A percentile compares a stretch with the other conserved stretches of the same genome.
Conservation (phyloP, 805 yeast species). For the Spathaspora girioi region DNA sequence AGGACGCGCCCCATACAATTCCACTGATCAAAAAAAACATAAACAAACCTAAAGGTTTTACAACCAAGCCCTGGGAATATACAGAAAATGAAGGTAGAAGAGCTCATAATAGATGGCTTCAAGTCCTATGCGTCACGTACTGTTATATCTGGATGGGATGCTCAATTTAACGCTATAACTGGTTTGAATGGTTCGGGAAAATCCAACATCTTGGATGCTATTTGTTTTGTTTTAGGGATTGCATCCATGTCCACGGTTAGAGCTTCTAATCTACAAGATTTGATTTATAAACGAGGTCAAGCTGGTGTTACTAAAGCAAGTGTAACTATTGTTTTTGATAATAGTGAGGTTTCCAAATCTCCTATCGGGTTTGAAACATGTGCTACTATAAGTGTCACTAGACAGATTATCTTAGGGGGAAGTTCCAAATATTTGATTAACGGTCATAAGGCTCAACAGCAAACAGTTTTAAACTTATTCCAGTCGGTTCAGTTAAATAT, state of each 20-base stretch:
- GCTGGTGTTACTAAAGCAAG: constrained; percentile 97
- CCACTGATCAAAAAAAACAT: no score
- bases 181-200: constrained; percentile 98
- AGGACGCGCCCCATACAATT: not conserved
- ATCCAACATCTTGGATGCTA: constrained; percentile 93
- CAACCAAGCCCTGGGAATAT: not conserved
- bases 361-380: constrained; percentile 86
- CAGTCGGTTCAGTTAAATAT: constrained; percentile 94
- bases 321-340: constrained; percentile 94
- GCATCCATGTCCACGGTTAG: constrained; percentile 93
- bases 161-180: constrained; percentile 94
- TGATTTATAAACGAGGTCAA: constrained; percentile 95
- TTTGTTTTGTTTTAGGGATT: constrained; percentile 96
- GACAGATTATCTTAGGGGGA: constrained; percentile 90
- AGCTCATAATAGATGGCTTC: constrained; percentile 94
- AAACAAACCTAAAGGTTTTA: not conserved
- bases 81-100: constrained; percentile 79
- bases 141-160: constrained; percentile 92
- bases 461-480: constrained; percentile 81
- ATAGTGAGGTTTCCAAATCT: constrained; percentile 65
- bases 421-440: constrained; percentile 88
- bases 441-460: constrained; percentile 96
- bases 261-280: constrained; percentile 88
- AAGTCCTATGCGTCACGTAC: constrained; percentile 97
- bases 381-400: constrained; percentile 79